Percentiles rank a stretch among this genome's conserved stretches.
These are phyloP conservation scores for Clavariopsis aquatica DNA, from an alignment of 495 filamentous ascomycete species.

Conservation along the genomic window DNA sequence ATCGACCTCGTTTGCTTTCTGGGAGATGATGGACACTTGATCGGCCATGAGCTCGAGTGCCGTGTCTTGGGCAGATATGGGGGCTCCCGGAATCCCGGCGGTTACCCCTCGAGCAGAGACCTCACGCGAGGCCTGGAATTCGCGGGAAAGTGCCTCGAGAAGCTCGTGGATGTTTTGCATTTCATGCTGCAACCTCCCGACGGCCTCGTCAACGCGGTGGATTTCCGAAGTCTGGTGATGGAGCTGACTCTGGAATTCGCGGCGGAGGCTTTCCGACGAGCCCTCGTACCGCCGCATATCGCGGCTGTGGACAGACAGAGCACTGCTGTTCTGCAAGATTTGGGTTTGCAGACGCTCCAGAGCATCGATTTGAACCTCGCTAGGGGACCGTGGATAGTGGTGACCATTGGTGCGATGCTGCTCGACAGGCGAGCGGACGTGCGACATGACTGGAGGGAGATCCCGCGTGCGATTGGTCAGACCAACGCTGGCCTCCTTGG, in stretches of 20 bases:
- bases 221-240: slow-evolving; percentile 32
- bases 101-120: neutral
- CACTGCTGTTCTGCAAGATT: slow-evolving; percentile 41
- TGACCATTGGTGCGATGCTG: slow-evolving; percentile 29
- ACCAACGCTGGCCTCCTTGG: slow-evolving; percentile 13
- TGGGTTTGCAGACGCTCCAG: slow-evolving; percentile 44
- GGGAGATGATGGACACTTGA: slow-evolving; percentile 32
- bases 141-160: slow-evolving; percentile 33
- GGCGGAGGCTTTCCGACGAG: slow-evolving; percentile 12
- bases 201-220: slow-evolving; percentile 37
- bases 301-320: slow-evolving; percentile 29
- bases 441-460: slow-evolving; percentile 29
- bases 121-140: slow-evolving; percentile 18
- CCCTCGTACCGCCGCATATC: slow-evolving; percentile 23
- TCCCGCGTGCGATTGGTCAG: slow-evolving; percentile 28
- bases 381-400: slow-evolving; percentile 29
- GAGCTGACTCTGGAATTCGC: slow-evolving; percentile 26
- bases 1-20: slow-evolving; percentile 46
- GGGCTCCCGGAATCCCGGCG: neutral
- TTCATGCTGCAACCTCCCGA: slow-evolving; percentile 39
- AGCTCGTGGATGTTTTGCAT: slow-evolving; percentile 35
- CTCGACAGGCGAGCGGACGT: slow-evolving; percentile 22
- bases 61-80: slow-evolving; percentile 25
- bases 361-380: slow-evolving; percentile 37
- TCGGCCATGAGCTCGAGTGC: slow-evolving; percentile 40